Evolutionary conservation across 176 grass and related monocot genomes (phyloP), one percentile per base, ranked within the genome.

Genomic region (Musa acuminata): DNA sequence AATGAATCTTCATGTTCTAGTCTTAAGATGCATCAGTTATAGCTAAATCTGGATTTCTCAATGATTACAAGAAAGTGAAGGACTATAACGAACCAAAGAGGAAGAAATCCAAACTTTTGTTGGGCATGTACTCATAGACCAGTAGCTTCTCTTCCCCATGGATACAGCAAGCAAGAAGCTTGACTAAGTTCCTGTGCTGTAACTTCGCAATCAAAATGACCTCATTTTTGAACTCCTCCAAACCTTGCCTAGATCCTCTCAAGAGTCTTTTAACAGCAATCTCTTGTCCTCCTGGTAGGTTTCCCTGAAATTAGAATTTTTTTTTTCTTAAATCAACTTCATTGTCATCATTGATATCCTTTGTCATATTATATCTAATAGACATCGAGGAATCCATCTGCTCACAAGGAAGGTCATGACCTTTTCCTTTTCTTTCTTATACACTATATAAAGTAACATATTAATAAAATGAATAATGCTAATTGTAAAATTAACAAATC

Each of bases 181-280:
- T 80, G 53, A 85, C 87, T 9, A 89, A 52, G 63, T 85, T 85
- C 82, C 62, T 83, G 54, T 89, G 83, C 52, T 89, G 87, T 74
- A 89, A 60, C 68, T 74, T 85, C 12, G 87, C 53, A 11, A 83
- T 71, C 53, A 77, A n/a, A 72, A 11, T 8, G 22, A 77, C 73
- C 79, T 89, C 87, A 80, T 77, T 89, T 78, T 52, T 85, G 73
- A 89, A 89, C 29, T 89, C 87, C 6, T 57, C 35, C 17, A 9
- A 27, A 22, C 87, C 83, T 83, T 89, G 87, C 26, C 23, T 8
- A 83, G 80, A 89, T 69, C 59, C 51, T 50, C 69, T 77, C 11
- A 43, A 10, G 25, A 62, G 64, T 24, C 17, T 54, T 55, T 54
- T 78, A 62, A 53, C 69, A 49, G 60, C 57, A 60, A 13, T 60